phyloP scores from a whole-genome alignment of 192 early-diverging fungal species.

The Helicostylum pulchrum region DNA sequence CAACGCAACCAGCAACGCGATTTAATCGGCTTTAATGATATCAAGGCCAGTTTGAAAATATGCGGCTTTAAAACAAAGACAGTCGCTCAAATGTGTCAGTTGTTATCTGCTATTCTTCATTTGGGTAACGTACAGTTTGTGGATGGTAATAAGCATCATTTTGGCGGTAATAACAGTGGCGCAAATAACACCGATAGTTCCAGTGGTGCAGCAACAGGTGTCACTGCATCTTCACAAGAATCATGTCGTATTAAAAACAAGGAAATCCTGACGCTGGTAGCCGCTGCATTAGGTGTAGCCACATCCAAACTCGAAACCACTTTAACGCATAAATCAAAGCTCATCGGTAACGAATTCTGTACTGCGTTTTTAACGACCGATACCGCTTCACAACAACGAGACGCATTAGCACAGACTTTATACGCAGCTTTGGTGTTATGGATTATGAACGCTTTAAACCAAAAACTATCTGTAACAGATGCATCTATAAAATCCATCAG shows the following conservation, averaged over 20 bases:
- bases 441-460: conserved; percentile 75
- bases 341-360: conserved; percentile 69
- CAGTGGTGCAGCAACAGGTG: no score
- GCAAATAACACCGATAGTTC: not conserved
- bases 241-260: conserved; percentile 66
- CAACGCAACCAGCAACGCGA: conserved; percentile 42
- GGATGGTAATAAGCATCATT: conserved; percentile 47
- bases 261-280: conserved; percentile 56
- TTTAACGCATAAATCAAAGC: conserved; percentile 66
- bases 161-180: conserved; percentile 1
- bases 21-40: conserved; percentile 55
- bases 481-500: conserved; percentile 60
- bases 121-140: conserved; percentile 86
- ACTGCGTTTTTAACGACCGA: conserved; percentile 70
- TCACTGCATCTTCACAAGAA: conserved; percentile 44
- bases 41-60: conserved; percentile 57
- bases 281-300: conserved; percentile 67
- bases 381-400: conserved; percentile 64
- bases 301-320: conserved; percentile 57
- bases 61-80: conserved; percentile 65
- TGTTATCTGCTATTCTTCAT: conserved; percentile 87
- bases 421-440: conserved; percentile 72
- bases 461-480: conserved; percentile 51
- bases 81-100: conserved; percentile 76
- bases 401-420: conserved; percentile 64